Base-by-base conservation (phyloP, 768 basidiomycete genomes). In the Lactarius quietus region DNA sequence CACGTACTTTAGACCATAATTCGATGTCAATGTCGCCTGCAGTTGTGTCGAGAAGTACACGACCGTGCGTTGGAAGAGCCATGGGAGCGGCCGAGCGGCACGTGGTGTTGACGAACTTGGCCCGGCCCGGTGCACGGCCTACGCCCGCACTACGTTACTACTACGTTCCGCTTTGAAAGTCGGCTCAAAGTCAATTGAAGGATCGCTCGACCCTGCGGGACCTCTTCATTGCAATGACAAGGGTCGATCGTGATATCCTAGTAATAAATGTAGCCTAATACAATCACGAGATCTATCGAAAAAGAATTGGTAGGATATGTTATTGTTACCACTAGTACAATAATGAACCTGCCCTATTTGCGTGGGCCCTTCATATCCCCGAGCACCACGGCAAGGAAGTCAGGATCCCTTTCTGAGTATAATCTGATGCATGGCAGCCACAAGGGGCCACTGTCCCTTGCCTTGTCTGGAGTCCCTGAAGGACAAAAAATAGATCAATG, bases 11-110 rank as follows among this genome's bases (percentile, higher is more conserved):
- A 18, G 93, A 86, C 94, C 93, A 98, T 59, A 96, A 79, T 72
- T 97, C 95, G 29, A 97, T 86, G 70, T 96, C 88, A 28, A 90
- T 82, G 77, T 95, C 88, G 64, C 94, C 95, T 15, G 82, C 89
- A 1, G 93, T 95, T 0, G 95, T 97, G 58, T 93, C 87, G 58
- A 98, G 78, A 43, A 96, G 86, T 45, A 96, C 90, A 64, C 91
- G 86, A 54, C 93, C 95, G 65, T 86, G 82, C 3, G 93, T 95
- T 26, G 93, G 92, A 36, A 94, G 81, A 38, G 90, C 88, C 92
- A 93, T 93, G 48, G 54, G 7, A 39, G 17, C 4, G 18, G 8
- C 29, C 18, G 33, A 29, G 29, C 39, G 33, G 38, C 52, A 62
- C 53, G 51, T 53, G 51, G 29, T 29, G 48, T 41, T 28, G 23